A percentile compares a stretch with the other conserved stretches of the same genome.
Conservation (phyloP, 306 rosid species). For the Vigna unguiculata region DNA sequence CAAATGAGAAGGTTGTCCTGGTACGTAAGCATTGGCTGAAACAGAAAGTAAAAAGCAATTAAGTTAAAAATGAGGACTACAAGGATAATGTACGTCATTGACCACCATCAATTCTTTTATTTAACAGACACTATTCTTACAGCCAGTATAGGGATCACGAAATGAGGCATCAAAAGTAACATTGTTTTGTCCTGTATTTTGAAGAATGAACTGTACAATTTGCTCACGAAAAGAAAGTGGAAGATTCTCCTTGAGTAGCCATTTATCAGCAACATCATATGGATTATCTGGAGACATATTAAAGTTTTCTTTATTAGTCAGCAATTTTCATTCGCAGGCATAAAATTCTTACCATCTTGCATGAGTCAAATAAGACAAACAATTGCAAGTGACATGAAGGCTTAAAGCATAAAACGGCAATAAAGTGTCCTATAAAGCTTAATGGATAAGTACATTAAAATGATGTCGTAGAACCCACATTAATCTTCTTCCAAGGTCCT, state of each 20-base stretch:
- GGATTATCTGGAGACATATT: slow-evolving; percentile 73
- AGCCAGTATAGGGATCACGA: slow-evolving; percentile 89
- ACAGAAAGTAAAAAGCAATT: slow-evolving; percentile 29
- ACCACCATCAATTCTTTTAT: slow-evolving; percentile 21
- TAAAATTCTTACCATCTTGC: slow-evolving; percentile 38
- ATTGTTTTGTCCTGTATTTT: slow-evolving; percentile 84
- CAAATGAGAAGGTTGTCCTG: slow-evolving; percentile 71
- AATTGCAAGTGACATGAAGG: slow-evolving; percentile 24
- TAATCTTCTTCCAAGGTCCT: slow-evolving; percentile 25
- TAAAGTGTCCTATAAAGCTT: slow-evolving; percentile 30
- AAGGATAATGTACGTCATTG: slow-evolving; percentile 26
- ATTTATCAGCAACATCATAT: slow-evolving; percentile 86
- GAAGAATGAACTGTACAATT: slow-evolving; percentile 90
- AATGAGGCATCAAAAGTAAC: slow-evolving; percentile 77
- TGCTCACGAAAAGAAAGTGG: slow-evolving; percentile 94
- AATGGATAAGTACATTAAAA: not conserved
- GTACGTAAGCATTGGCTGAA: slow-evolving; percentile 87
- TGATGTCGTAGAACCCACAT: slow-evolving; percentile 29
- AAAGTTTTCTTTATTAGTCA: slow-evolving; percentile 29
- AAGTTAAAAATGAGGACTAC: slow-evolving; percentile 40
- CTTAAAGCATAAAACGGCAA: slow-evolving; percentile 18
- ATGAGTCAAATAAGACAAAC: slow-evolving; percentile 30
- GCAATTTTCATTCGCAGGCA: slow-evolving; percentile 31
- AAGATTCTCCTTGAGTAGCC: slow-evolving; percentile 92
- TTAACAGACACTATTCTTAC: slow-evolving; percentile 58